Evolutionary conservation across 345 rosid genomes (phyloP).

Genomic region (Raphanus raphanistrum): DNA sequence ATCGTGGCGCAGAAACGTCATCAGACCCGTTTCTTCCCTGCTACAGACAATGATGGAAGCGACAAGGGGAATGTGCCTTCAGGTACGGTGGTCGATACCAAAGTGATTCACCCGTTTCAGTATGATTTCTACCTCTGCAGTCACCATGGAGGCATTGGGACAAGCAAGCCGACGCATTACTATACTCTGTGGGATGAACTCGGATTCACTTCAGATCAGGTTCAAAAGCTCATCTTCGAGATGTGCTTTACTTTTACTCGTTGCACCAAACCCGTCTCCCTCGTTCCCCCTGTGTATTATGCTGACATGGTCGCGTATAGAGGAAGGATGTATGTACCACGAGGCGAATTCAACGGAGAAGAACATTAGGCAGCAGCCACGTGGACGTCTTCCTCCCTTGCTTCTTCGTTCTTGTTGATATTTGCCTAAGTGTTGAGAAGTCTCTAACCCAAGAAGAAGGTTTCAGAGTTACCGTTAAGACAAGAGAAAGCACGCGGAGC

Average conservation of each 20-base stretch:
- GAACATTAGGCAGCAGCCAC: not conserved
- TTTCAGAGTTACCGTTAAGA: no score
- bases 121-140: slow-evolving; percentile 80
- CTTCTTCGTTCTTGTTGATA: slow-evolving; percentile 30
- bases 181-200: slow-evolving; percentile 77
- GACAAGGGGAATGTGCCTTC: slow-evolving; percentile 60
- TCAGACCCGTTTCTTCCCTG: slow-evolving; percentile 72
- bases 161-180: slow-evolving; percentile 89
- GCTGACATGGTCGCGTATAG: slow-evolving; percentile 86
- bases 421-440: no score
- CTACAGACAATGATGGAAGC: slow-evolving; percentile 38
- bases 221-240: slow-evolving; percentile 70
- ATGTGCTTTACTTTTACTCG: slow-evolving; percentile 88
- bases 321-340: slow-evolving; percentile 63
- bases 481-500: no score
- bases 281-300: slow-evolving; percentile 80
- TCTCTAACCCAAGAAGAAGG: no score
- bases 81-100: slow-evolving; percentile 78
- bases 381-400: slow-evolving; percentile 41
- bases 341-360: slow-evolving; percentile 49
- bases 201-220: slow-evolving; percentile 56
- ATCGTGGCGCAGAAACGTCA: slow-evolving; percentile 83
- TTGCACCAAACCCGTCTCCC: slow-evolving; percentile 79
- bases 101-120: slow-evolving; percentile 69
- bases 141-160: slow-evolving; percentile 77